These are phyloP conservation scores for Grosmannia serpens DNA, from an alignment of 2,329 filamentous ascomycete species.

Conservation along the genomic window DNA sequence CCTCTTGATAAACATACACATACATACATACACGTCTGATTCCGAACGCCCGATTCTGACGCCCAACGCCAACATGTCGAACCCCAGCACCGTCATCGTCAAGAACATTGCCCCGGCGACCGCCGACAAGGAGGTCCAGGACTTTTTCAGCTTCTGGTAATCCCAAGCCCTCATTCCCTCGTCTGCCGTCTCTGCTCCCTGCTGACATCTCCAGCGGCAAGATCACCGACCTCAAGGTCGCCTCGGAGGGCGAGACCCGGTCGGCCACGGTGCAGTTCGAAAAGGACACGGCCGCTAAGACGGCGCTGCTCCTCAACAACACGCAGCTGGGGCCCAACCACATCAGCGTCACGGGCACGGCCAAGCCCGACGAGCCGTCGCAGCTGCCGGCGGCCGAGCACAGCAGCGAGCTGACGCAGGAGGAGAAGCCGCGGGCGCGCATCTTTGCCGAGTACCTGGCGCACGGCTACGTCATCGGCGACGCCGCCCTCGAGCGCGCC, in stretches of 20 bases:
- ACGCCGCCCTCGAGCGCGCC: slow-evolving; percentile 64
- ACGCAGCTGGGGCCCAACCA: slow-evolving; percentile 83
- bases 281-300: slow-evolving; percentile 93
- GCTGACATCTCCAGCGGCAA: slow-evolving; percentile 55
- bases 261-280: slow-evolving; percentile 91
- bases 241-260: slow-evolving; percentile 56
- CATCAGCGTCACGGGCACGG: slow-evolving; percentile 60
- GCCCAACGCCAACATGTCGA: slow-evolving; percentile 9
- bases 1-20: no score
- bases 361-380: slow-evolving; percentile 49
- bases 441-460: slow-evolving; percentile 95
- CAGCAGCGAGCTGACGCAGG: slow-evolving; percentile 68
- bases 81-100: slow-evolving; percentile 42
- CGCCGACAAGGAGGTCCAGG: slow-evolving; percentile 79
- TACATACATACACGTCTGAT: no score
- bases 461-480: slow-evolving; percentile 78
- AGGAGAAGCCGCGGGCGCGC: slow-evolving; percentile 90
- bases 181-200: background rate
- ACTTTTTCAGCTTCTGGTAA: slow-evolving; percentile 96
- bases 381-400: slow-evolving; percentile 23
- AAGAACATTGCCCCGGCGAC: slow-evolving; percentile 78
- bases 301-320: slow-evolving; percentile 91
- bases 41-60: no score
- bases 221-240: slow-evolving; percentile 73
- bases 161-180: background rate